Percentiles rank a stretch among this genome's conserved stretches.
phyloP scores from a whole-genome alignment of 208 protist genomes.

The Leishmania amazonensis region DNA sequence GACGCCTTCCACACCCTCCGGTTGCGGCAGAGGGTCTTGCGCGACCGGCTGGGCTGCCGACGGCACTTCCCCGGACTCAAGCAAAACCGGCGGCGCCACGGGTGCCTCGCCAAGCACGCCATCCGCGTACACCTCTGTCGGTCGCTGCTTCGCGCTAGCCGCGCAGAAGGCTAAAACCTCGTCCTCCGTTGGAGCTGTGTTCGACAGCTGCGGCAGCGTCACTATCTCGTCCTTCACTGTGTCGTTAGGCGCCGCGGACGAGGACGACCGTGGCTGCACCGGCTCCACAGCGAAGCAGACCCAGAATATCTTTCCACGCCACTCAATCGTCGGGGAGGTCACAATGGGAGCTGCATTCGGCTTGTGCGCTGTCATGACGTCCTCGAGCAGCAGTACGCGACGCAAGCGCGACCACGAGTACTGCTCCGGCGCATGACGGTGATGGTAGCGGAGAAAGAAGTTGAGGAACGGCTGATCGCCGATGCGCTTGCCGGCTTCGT shows the following conservation, averaged over 20 bases:
- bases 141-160: slow-evolving; percentile 25
- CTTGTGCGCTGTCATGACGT: slow-evolving; percentile 11
- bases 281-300: slow-evolving; percentile 52
- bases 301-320: slow-evolving; percentile 67
- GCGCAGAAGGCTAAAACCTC: slow-evolving; percentile 68
- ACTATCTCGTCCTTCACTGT: slow-evolving; percentile 51
- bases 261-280: slow-evolving; percentile 8
- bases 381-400: slow-evolving; percentile 31
- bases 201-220: slow-evolving; percentile 55
- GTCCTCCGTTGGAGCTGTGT: slow-evolving; percentile 48
- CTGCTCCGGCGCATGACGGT: slow-evolving; percentile 40
- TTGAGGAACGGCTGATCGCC: slow-evolving; percentile 47
- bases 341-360: background rate
- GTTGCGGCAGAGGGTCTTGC: background rate
- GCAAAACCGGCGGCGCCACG: background rate
- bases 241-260: background rate
- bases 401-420: slow-evolving; percentile 68
- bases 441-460: slow-evolving; percentile 75
- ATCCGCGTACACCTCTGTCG: slow-evolving; percentile 34
- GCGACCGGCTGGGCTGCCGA: background rate
- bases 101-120: slow-evolving; percentile 23
- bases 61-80: background rate
- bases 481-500: slow-evolving; percentile 29
- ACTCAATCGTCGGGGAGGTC: slow-evolving; percentile 30
- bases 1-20: background rate